A percentile compares a stretch with the other conserved stretches of the same genome.
Evolutionary conservation across 495 filamentous ascomycete species (phyloP).

Genomic region (Rostrohypoxylon terebratum): DNA sequence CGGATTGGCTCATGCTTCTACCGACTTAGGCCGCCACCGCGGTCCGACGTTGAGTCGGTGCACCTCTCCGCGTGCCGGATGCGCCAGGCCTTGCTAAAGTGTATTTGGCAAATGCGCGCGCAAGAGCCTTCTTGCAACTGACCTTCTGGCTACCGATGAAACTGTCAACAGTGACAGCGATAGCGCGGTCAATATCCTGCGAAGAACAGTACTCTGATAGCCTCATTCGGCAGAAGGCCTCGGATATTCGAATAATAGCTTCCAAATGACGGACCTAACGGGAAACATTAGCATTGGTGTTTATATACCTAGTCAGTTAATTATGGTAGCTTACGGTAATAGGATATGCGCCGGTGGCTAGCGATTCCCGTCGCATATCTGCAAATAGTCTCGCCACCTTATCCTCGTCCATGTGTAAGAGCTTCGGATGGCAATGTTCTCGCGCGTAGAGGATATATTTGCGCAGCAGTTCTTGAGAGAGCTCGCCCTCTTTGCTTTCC

Average conservation of each 20-base stretch:
- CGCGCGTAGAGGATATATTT: constrained; percentile 98
- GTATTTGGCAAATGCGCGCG: constrained; percentile 97
- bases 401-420: constrained; percentile 98
- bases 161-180: constrained; percentile 94
- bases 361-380: constrained; percentile 92
- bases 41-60: constrained; percentile 39
- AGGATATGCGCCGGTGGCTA: constrained; percentile 95
- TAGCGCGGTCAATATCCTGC: constrained; percentile 94
- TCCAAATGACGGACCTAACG: constrained; percentile 92
- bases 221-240: constrained; percentile 95
- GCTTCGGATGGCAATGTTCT: constrained; percentile 88
- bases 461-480: constrained; percentile 89
- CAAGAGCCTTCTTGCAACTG: constrained; percentile 96
- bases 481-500: constrained; percentile 77
- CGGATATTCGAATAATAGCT: constrained; percentile 94
- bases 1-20: not conserved
- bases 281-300: constrained; percentile 38
- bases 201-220: constrained; percentile 90
- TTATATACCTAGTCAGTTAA: not conserved
- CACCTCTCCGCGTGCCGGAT: constrained; percentile 23
- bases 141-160: constrained; percentile 98
- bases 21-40: constrained; percentile 30
- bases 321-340: constrained; percentile 81
- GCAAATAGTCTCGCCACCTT: constrained; percentile 95
- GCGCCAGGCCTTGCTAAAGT: constrained; percentile 63